These are phyloP conservation scores for Mortierella sp. DNA, from an alignment of 371 early-diverging fungal genomes.

Conservation along the genomic window DNA sequence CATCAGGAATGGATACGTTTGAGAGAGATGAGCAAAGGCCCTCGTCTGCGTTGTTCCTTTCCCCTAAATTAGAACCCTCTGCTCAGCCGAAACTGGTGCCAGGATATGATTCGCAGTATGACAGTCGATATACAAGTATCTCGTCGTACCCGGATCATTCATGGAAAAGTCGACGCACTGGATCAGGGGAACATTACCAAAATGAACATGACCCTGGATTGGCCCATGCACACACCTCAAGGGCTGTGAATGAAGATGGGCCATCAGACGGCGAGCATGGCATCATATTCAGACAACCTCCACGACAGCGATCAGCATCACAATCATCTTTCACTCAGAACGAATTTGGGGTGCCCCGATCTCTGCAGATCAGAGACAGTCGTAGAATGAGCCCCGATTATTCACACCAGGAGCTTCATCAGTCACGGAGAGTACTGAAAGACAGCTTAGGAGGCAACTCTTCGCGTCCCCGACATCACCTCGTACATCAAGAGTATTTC, in stretches of 20 bases:
- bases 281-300: not conserved
- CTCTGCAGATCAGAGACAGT: not conserved
- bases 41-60: conserved; percentile 20
- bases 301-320: not conserved
- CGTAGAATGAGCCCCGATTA: not conserved
- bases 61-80: conserved; percentile 18
- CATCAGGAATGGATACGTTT: not conserved
- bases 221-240: not conserved
- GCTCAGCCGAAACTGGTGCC: not conserved
- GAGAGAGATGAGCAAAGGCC: conserved; percentile 18
- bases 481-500: not conserved
- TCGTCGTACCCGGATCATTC: not conserved
- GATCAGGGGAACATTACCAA: not conserved
- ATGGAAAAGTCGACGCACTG: not conserved
- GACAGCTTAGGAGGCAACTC: not conserved
- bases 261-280: not conserved
- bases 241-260: not conserved
- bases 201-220: not conserved
- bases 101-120: too few relatives aligned
- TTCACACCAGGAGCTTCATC: not conserved
- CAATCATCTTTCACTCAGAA: not conserved
- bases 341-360: not conserved
- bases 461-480: not conserved
- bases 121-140: too few relatives aligned
- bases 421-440: not conserved